These are phyloP conservation scores for Omphalotus guepiniiformis DNA, from an alignment of 768 basidiomycete species.

Conservation along the genomic window DNA sequence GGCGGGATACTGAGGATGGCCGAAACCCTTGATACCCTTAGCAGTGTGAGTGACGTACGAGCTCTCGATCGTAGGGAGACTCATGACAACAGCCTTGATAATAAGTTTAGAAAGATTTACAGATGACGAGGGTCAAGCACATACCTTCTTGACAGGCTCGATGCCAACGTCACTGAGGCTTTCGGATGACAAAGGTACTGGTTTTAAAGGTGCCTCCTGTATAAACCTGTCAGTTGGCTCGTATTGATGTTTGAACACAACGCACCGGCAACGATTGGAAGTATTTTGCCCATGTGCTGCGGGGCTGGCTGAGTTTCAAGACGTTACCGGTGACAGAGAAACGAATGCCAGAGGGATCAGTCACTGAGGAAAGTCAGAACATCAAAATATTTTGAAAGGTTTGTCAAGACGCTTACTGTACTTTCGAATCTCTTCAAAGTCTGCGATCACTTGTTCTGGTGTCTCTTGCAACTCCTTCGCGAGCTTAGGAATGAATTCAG, in stretches of 20 bases:
- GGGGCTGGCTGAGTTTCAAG: slow-evolving; percentile 61
- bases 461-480: slow-evolving; percentile 65
- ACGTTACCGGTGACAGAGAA: slow-evolving; percentile 92
- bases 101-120: slow-evolving; percentile 3
- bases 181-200: slow-evolving; percentile 61
- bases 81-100: slow-evolving; percentile 73
- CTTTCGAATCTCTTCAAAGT: slow-evolving; percentile 71
- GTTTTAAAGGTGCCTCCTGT: slow-evolving; percentile 52
- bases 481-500: slow-evolving; percentile 77
- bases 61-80: slow-evolving; percentile 92
- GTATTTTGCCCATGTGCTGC: slow-evolving; percentile 68
- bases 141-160: slow-evolving; percentile 67
- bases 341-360: slow-evolving; percentile 75
- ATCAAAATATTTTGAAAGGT: not conserved
- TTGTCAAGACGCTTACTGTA: slow-evolving; percentile 43
- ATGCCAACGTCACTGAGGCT: slow-evolving; percentile 75
- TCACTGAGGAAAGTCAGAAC: slow-evolving; percentile 46
- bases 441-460: slow-evolving; percentile 67
- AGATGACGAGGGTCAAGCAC: slow-evolving; percentile 3
- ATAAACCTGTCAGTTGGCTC: slow-evolving; percentile 6
- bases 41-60: slow-evolving; percentile 78
- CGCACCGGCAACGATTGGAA: slow-evolving; percentile 63
- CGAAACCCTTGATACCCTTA: slow-evolving; percentile 74
- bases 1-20: slow-evolving; percentile 82
- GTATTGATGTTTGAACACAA: not conserved